These are phyloP conservation scores for Ogataea paraovalis DNA, from an alignment of 805 yeast genomes.

Conservation along the genomic window DNA sequence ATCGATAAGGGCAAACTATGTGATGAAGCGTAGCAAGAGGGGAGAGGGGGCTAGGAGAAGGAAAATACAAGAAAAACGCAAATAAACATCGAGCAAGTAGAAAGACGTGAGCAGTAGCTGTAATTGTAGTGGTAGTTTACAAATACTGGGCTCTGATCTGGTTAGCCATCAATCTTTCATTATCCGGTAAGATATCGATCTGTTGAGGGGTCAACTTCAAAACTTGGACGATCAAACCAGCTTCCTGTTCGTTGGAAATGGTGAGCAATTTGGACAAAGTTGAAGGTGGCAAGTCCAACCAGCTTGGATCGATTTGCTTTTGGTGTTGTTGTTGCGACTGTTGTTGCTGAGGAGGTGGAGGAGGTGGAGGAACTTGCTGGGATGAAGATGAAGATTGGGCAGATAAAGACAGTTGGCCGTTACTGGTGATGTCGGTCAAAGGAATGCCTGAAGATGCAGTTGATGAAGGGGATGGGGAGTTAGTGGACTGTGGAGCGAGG, in stretches of 20 bases:
- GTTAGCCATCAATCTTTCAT: slow-evolving; percentile 52
- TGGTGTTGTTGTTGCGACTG: slow-evolving; percentile 5
- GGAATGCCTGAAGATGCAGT: neutral
- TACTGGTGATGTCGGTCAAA: slow-evolving; percentile 8
- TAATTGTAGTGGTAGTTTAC: too few species aligned
- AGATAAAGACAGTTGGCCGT: too few species aligned
- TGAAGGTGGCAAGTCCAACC: slow-evolving; percentile 46
- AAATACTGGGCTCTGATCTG: slow-evolving; percentile 53
- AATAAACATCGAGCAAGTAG: too few species aligned
- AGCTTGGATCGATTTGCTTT: slow-evolving; percentile 31
- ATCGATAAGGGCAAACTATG: too few species aligned
- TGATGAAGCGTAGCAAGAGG: too few species aligned
- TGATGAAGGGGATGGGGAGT: slow-evolving; percentile 3
- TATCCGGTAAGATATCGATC: slow-evolving; percentile 45
- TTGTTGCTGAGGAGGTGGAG: slow-evolving; percentile 5
- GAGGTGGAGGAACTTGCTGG: too few species aligned
- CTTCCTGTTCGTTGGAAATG: slow-evolving; percentile 51
- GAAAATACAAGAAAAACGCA: too few species aligned
- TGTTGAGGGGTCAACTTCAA: slow-evolving; percentile 47
- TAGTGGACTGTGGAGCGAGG: slow-evolving; percentile 5
- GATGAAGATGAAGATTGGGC: too few species aligned
- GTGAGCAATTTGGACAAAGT: slow-evolving; percentile 47
- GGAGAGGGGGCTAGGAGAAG: too few species aligned
- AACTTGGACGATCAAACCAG: slow-evolving; percentile 52
- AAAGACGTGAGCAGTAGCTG: too few species aligned